These are phyloP conservation scores for Dendrobium officinale DNA, from an alignment of 106 monocot species.

Conservation along the genomic window DNA sequence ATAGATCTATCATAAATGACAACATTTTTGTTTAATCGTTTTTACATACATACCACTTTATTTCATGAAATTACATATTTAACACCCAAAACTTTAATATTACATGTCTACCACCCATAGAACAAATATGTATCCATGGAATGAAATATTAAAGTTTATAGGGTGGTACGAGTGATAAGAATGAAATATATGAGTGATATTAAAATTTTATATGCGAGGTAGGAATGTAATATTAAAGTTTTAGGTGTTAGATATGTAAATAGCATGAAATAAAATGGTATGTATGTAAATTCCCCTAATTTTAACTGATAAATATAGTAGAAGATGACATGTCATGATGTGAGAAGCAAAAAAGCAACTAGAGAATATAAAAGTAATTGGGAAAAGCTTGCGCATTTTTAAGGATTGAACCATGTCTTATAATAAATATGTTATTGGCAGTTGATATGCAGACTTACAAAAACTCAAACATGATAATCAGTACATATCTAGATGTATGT, in stretches of 20 bases:
- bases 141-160: too few species aligned
- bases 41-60: too few species aligned
- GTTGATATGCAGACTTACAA: not conserved
- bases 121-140: too few species aligned
- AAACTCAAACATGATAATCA: not conserved
- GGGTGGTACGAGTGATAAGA: too few species aligned
- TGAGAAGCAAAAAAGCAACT: not conserved
- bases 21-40: not conserved
- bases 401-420: not conserved
- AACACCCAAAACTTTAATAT: too few species aligned
- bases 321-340: not conserved
- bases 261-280: too few species aligned
- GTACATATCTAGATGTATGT: not conserved
- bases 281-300: not conserved
- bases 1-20: not conserved
- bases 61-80: too few species aligned
- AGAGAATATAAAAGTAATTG: not conserved
- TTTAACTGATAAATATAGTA: not conserved
- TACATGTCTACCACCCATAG: too few species aligned
- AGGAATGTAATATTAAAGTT: too few species aligned
- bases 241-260: too few species aligned
- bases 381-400: not conserved
- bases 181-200: too few species aligned
- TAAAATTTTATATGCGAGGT: too few species aligned
- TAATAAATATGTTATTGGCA: not conserved